Conservation (phyloP, 768 basidiomycete genomes). For the Boletales sp. region DNA sequence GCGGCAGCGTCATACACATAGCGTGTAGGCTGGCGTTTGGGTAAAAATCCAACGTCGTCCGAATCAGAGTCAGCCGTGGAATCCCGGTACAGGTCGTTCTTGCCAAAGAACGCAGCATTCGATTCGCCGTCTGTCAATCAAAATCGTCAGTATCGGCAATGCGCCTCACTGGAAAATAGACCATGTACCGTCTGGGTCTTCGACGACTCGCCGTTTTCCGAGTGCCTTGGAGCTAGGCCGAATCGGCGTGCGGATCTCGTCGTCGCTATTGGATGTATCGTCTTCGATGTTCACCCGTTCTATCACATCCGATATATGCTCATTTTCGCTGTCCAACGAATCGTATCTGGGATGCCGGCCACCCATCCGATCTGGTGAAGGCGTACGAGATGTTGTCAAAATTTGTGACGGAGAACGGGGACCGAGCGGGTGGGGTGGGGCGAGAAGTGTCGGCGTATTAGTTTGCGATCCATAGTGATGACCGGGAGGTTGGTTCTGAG, state of each 20-base stretch:
- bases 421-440: slow-evolving; percentile 70
- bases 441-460: slow-evolving; percentile 40
- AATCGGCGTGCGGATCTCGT: slow-evolving; percentile 35
- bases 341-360: slow-evolving; percentile 16
- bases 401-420: slow-evolving; percentile 59
- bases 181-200: slow-evolving; percentile 42
- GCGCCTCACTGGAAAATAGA: neutral
- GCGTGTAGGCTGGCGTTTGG: slow-evolving; percentile 47
- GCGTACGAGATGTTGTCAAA: slow-evolving; percentile 55
- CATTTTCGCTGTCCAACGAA: slow-evolving; percentile 24
- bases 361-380: slow-evolving; percentile 55
- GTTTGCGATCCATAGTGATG: slow-evolving; percentile 25
- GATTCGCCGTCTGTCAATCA: slow-evolving; percentile 41
- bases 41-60: slow-evolving; percentile 38
- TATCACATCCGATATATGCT: slow-evolving; percentile 22
- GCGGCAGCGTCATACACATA: slow-evolving; percentile 95
- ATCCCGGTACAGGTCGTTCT: slow-evolving; percentile 33
- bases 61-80: slow-evolving; percentile 45
- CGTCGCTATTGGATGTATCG: slow-evolving; percentile 23
- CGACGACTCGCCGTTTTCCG: slow-evolving; percentile 72
- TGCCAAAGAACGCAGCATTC: slow-evolving; percentile 53
- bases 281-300: slow-evolving; percentile 29
- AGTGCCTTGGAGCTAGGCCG: slow-evolving; percentile 84
- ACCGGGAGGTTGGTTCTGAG: slow-evolving; percentile 10
- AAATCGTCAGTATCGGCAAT: neutral